These are phyloP conservation scores for Cladosporium sp. DNA, from an alignment of 2,329 filamentous ascomycete genomes.

Conservation along the genomic window DNA sequence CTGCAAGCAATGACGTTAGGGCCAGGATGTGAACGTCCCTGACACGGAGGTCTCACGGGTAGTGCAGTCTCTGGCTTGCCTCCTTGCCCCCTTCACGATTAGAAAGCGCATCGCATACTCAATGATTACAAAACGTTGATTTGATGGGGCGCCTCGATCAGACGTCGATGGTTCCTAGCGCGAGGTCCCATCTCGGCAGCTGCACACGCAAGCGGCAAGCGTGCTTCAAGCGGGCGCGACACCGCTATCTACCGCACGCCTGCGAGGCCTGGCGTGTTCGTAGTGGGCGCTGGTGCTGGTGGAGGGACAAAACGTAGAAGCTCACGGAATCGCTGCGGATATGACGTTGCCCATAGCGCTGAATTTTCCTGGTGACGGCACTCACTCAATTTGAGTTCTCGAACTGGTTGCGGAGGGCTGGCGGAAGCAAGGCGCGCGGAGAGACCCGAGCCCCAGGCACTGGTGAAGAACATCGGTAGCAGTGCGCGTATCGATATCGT, in stretches of 20 bases:
- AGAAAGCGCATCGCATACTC: conserved; percentile 14
- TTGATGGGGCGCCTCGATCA: conserved; percentile 2
- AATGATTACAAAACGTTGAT: conserved; percentile 20
- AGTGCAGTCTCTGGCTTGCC: neutral
- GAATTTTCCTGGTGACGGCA: conserved; percentile 6
- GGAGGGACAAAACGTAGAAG: conserved; percentile 3
- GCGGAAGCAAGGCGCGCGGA: neutral
- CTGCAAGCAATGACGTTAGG: conserved; percentile 15
- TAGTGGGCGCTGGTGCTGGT: neutral
- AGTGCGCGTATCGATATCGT: neutral
- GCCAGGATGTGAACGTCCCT: conserved; percentile 7
- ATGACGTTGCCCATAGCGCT: neutral
- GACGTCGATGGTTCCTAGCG: conserved; percentile 15
- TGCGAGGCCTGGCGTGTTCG: neutral
- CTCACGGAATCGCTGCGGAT: conserved; percentile 9
- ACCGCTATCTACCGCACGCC: neutral
- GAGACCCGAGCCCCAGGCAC: neutral
- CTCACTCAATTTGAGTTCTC: neutral
- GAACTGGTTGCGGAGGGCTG: neutral
- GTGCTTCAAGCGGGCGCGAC: conserved; percentile 2
- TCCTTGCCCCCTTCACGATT: neutral
- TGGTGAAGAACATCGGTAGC: neutral
- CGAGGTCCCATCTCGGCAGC: conserved; percentile 20
- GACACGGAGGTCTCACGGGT: neutral
- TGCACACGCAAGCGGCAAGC: neutral